phyloP scores from a whole-genome alignment of 2,329 filamentous ascomycete genomes.

The Elsinoe necatrix region DNA sequence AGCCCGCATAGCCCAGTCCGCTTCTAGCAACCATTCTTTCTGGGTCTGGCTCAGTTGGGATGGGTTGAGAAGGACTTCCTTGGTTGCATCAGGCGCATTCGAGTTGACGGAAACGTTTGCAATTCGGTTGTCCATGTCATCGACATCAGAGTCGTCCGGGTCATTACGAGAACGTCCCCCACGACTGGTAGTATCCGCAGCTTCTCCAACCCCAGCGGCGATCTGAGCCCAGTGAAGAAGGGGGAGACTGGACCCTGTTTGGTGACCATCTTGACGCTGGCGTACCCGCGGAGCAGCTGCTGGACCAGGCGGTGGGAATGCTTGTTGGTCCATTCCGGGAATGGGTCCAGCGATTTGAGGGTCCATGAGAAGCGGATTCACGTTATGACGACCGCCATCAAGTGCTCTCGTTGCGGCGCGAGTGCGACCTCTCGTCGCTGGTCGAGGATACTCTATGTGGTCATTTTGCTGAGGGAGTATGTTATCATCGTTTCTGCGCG shows the following conservation, averaged over 20 bases:
- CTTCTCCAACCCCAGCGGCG: not conserved
- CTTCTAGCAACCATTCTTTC: conserved; percentile 59
- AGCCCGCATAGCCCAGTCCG: conserved; percentile 59
- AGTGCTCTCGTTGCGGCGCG: not conserved
- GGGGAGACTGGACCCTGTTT: not conserved
- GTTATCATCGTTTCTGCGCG: too few relatives aligned
- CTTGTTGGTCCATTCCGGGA: not conserved
- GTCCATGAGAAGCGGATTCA: too few relatives aligned
- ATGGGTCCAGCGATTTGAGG: too few relatives aligned
- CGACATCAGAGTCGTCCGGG: not conserved
- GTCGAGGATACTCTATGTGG: not conserved
- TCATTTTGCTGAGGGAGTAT: not conserved
- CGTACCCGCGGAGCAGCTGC: not conserved
- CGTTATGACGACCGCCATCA: not conserved
- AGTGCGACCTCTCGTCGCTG: not conserved
- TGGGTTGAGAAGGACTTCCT: conserved; percentile 7
- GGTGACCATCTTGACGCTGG: not conserved
- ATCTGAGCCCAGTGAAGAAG: conserved; percentile 4
- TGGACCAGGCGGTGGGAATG: not conserved
- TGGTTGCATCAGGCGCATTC: not conserved
- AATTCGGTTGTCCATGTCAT: not conserved
- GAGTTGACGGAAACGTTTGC: not conserved
- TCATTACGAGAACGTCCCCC: not conserved
- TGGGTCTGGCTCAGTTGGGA: conserved; percentile 38
- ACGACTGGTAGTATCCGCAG: not conserved